Evolutionary conservation across 106 monocot species (phyloP).

Genomic region (Platanthera zijinensis): DNA sequence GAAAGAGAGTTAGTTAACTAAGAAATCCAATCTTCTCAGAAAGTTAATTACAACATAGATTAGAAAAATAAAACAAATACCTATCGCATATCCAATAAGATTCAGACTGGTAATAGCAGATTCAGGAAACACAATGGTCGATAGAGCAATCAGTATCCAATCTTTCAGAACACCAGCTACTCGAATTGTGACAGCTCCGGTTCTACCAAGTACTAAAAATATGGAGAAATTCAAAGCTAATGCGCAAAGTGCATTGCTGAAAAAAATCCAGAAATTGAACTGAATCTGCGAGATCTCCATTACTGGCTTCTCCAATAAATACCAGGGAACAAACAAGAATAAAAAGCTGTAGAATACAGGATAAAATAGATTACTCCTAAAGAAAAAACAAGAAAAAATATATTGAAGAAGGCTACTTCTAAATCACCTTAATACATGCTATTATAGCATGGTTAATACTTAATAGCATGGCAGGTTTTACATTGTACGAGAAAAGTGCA

Average conservation of each 20-base stretch:
- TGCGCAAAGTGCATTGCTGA: conserved; percentile 85
- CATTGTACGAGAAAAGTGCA: too few species aligned
- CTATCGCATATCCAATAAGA: conserved; percentile 86
- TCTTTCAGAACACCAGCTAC: conserved; percentile 97
- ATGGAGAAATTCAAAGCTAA: conserved; percentile 89
- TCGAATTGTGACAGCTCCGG: conserved; percentile 85
- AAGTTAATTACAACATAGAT: neutral
- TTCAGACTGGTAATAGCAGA: conserved; percentile 90
- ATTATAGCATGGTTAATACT: too few species aligned
- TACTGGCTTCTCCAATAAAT: conserved; percentile 64
- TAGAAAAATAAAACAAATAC: conserved; percentile 30
- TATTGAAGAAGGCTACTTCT: too few species aligned
- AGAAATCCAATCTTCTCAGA: neutral
- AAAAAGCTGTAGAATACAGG: conserved; percentile 48
- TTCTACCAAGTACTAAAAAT: conserved; percentile 93
- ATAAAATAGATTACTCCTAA: neutral
- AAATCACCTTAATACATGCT: too few species aligned
- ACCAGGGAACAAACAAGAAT: conserved; percentile 89
- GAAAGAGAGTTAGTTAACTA: conserved; percentile 21
- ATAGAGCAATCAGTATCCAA: conserved; percentile 95
- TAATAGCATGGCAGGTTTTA: too few species aligned
- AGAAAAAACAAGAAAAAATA: too few species aligned
- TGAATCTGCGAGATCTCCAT: conserved; percentile 73
- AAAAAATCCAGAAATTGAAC: conserved; percentile 89
- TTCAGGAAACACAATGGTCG: conserved; percentile 93